These are phyloP conservation scores for Nakazawaea populi DNA, from an alignment of 805 yeast species.

Conservation along the genomic window DNA sequence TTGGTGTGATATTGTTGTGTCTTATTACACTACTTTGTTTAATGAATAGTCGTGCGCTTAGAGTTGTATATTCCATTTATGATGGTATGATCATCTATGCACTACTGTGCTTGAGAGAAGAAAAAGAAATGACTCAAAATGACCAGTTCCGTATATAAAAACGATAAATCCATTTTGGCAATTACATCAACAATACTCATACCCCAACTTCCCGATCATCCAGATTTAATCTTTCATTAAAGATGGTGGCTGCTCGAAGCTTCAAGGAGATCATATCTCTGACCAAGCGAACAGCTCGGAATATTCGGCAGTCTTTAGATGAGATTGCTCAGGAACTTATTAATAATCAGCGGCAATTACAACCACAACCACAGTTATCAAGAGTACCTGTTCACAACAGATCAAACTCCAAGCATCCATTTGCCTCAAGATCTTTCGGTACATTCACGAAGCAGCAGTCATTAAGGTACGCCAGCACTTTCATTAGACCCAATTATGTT, in stretches of 20 bases:
- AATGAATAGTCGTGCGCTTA: too few species aligned
- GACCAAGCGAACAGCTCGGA: constrained; percentile 40
- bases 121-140: too few species aligned
- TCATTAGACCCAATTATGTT: constrained; percentile 10
- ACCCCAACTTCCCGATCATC: too few species aligned
- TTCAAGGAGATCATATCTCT: constrained; percentile 40
- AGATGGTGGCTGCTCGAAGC: constrained; percentile 26
- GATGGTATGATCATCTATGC: too few species aligned
- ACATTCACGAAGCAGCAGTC: constrained; percentile 11
- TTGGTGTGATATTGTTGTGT: too few species aligned
- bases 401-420: constrained; percentile 11
- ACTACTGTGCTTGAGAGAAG: too few species aligned
- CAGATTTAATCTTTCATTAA: background rate
- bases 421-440: constrained; percentile 21
- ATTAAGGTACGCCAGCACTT: constrained; percentile 12
- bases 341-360: constrained; percentile 22
- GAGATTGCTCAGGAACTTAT: constrained; percentile 35
- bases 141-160: background rate
- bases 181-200: too few species aligned
- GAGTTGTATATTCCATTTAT: too few species aligned
- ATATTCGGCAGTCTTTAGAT: constrained; percentile 39
- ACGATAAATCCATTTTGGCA: background rate
- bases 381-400: constrained; percentile 33
- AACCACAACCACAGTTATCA: constrained; percentile 28
- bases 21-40: too few species aligned